Conservation (phyloP, 805 yeast genomes). For the Zygoascus bituminiphila region DNA sequence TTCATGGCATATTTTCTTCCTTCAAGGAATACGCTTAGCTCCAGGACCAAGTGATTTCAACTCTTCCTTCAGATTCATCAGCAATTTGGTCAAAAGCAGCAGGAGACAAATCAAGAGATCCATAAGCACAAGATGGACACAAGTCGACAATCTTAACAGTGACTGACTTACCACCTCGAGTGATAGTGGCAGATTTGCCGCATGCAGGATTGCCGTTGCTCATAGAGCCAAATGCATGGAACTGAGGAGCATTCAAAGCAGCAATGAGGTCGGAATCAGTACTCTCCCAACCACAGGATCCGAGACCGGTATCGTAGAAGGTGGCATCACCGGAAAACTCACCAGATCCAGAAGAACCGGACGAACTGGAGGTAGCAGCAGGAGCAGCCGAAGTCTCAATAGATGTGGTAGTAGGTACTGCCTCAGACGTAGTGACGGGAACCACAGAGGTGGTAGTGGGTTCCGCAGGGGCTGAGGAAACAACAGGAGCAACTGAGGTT, state of each 20-base stretch:
- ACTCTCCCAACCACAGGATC: constrained; percentile 48
- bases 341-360: constrained; percentile 19
- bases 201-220: constrained; percentile 13
- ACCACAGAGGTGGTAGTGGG: constrained; percentile 9
- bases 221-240: constrained; percentile 11
- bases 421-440: constrained; percentile 12
- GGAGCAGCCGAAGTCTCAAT: constrained; percentile 11
- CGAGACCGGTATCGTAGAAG: constrained; percentile 28
- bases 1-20: background rate
- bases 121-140: constrained; percentile 45
- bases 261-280: constrained; percentile 42
- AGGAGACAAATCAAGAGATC: constrained; percentile 54
- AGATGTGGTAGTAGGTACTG: constrained; percentile 10
- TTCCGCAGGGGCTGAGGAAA: constrained; percentile 13
- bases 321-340: constrained; percentile 23
- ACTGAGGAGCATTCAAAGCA: constrained; percentile 34
- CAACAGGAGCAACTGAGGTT: constrained; percentile 8
- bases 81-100: constrained; percentile 48
- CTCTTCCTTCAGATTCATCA: constrained; percentile 44
- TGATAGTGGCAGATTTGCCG: constrained; percentile 8
- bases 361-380: constrained; percentile 12
- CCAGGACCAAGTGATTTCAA: constrained; percentile 43
- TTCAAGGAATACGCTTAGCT: constrained; percentile 7
- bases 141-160: constrained; percentile 50
- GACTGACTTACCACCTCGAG: constrained; percentile 42